Evolutionary conservation across 208 protist genomes (phyloP).

Genomic region (Crithidia mellificae): DNA sequence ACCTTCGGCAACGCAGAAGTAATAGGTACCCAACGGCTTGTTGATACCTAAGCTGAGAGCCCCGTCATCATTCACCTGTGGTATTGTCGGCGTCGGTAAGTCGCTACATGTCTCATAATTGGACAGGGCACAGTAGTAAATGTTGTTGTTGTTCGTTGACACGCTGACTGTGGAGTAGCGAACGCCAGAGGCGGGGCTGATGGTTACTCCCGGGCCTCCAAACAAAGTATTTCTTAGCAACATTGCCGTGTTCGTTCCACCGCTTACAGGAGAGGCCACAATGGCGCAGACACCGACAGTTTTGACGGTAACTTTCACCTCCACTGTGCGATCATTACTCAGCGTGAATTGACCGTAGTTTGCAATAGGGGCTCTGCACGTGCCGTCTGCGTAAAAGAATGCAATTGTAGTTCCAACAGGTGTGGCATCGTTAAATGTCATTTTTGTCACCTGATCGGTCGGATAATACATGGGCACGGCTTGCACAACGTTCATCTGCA

Average conservation of each 20-base stretch:
- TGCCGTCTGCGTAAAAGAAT: conserved; percentile 9
- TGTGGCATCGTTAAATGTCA: conserved; percentile 22
- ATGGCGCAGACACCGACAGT: conserved; percentile 3
- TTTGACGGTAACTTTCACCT: neutral
- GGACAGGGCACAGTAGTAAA: conserved; percentile 11
- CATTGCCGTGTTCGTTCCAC: neutral
- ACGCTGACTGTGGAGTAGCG: neutral
- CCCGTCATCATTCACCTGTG: neutral
- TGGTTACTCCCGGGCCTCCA: neutral
- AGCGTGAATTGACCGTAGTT: neutral
- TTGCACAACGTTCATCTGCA: conserved; percentile 16
- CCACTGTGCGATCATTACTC: neutral
- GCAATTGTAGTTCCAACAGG: conserved; percentile 5
- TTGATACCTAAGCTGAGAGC: neutral
- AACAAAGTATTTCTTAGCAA: conserved; percentile 2
- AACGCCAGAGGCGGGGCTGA: neutral
- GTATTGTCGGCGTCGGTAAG: neutral
- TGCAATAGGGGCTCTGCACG: neutral
- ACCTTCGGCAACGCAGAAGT: conserved; percentile 13
- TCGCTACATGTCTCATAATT: neutral
- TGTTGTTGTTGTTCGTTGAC: neutral
- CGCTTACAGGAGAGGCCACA: neutral
- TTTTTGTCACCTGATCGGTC: neutral
- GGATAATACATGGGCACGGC: conserved; percentile 5
- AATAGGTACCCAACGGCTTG: neutral